These are phyloP conservation scores for Selenicereus undatus DNA, from an alignment of 148 eudicot genomes.

Conservation along the genomic window DNA sequence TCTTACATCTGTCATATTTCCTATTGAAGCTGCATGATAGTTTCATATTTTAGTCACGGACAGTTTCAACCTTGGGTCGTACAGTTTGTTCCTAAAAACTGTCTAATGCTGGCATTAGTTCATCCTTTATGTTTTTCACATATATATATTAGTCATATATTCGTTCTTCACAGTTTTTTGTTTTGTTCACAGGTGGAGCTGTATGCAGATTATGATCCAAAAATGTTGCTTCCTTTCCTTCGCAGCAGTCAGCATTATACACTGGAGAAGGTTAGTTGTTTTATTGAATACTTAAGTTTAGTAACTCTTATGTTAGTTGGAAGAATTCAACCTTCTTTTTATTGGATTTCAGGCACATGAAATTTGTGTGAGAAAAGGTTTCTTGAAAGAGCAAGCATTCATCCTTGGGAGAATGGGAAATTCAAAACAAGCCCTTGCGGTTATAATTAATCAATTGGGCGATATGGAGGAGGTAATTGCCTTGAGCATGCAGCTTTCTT, in stretches of 20 bases:
- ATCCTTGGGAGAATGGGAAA: constrained; percentile 98
- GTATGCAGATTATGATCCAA: constrained; percentile 83
- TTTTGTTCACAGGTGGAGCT: constrained; percentile 74
- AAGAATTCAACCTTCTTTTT: constrained; percentile 13
- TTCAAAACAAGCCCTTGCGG: constrained; percentile 81
- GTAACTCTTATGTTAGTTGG: constrained; percentile 10
- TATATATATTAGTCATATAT: neutral
- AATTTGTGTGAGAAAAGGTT: constrained; percentile 57
- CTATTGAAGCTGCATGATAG: neutral
- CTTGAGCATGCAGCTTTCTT: neutral
- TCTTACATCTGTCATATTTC: neutral
- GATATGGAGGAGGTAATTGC: constrained; percentile 81
- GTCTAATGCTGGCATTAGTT: neutral
- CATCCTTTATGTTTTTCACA: neutral
- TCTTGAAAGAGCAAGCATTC: constrained; percentile 81
- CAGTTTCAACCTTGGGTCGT: neutral
- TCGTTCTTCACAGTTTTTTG: constrained; percentile 14
- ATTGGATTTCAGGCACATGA: constrained; percentile 62
- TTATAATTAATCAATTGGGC: constrained; percentile 81
- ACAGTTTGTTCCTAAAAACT: neutral
- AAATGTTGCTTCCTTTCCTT: constrained; percentile 89
- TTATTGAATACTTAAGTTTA: neutral
- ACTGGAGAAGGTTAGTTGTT: constrained; percentile 71
- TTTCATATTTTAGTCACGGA: neutral
- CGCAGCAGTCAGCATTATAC: constrained; percentile 96